Conservation (phyloP, 2,329 filamentous ascomycete species). For the Diaporthe helianthi region DNA sequence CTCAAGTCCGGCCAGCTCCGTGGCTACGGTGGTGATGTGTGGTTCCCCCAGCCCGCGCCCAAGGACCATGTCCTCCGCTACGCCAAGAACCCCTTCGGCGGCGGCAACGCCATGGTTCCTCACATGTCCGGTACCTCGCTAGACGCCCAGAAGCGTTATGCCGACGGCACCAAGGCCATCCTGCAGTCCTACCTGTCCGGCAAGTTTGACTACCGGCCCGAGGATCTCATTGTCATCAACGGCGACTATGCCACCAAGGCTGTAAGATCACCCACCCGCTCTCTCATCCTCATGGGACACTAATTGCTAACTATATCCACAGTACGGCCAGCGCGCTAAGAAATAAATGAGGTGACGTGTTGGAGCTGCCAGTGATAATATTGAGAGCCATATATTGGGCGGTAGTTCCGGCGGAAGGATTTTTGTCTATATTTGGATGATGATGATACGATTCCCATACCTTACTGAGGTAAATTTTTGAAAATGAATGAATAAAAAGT, state of each 20-base stretch:
- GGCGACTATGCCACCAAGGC: slow-evolving; percentile 96
- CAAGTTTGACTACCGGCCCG: slow-evolving; percentile 82
- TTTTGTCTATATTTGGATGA: neutral
- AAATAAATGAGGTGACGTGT: slow-evolving; percentile 38
- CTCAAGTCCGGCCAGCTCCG: slow-evolving; percentile 90
- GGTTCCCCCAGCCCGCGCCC: slow-evolving; percentile 97
- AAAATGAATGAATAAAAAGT: neutral
- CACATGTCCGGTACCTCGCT: slow-evolving; percentile 99
- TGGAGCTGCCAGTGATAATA: neutral
- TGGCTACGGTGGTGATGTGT: slow-evolving; percentile 88
- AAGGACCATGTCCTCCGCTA: slow-evolving; percentile 91
- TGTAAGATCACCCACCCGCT: neutral
- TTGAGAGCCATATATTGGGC: neutral
- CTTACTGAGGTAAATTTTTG: too few relatives aligned
- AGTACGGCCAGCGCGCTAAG: slow-evolving; percentile 69
- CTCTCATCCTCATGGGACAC: slow-evolving; percentile 52
- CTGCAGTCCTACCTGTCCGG: slow-evolving; percentile 90
- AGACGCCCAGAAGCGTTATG: slow-evolving; percentile 94
- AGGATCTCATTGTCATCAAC: slow-evolving; percentile 89
- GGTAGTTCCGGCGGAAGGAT: neutral
- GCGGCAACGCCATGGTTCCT: slow-evolving; percentile 97
- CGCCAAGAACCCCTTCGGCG: slow-evolving; percentile 93
- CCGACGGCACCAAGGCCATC: slow-evolving; percentile 86
- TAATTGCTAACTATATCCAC: neutral
- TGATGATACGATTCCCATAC: neutral